A percentile compares a stretch with the other conserved stretches of the same genome.
Evolutionary conservation across 768 basidiomycete species (phyloP).

Genomic region (Austroboletus eburneus): DNA sequence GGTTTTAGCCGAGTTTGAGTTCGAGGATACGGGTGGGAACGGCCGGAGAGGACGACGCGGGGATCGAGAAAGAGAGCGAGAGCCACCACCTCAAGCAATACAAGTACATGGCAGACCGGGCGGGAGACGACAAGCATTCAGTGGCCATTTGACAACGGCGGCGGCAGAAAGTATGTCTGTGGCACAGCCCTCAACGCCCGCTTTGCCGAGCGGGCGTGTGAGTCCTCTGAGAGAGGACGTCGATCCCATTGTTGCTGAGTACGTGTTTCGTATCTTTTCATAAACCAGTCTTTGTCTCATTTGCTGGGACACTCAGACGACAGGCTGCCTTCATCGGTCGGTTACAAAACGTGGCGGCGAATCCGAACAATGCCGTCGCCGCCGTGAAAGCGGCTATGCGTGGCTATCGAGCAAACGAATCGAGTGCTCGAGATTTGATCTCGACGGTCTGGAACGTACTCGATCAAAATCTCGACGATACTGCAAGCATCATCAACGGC

Average conservation of each 20-base stretch:
- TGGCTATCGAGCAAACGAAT: slow-evolving; percentile 73
- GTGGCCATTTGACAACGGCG: slow-evolving; percentile 56
- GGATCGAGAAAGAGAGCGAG: slow-evolving; percentile 50
- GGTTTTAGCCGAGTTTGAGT: slow-evolving; percentile 62
- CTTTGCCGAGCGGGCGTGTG: slow-evolving; percentile 24
- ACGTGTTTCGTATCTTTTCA: slow-evolving; percentile 24
- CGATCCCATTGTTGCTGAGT: slow-evolving; percentile 57
- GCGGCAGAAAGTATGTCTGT: slow-evolving; percentile 22
- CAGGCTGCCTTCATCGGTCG: slow-evolving; percentile 63
- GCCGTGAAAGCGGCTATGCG: slow-evolving; percentile 74
- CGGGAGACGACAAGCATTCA: slow-evolving; percentile 55
- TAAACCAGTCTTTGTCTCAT: background rate
- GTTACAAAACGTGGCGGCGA: slow-evolving; percentile 53
- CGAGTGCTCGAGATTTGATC: slow-evolving; percentile 78
- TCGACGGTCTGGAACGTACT: slow-evolving; percentile 83
- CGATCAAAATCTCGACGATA: slow-evolving; percentile 63
- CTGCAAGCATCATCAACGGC: slow-evolving; percentile 66
- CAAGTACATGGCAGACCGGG: slow-evolving; percentile 29
- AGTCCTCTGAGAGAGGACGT: slow-evolving; percentile 38
- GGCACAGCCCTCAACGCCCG: slow-evolving; percentile 6
- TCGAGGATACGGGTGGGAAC: slow-evolving; percentile 51
- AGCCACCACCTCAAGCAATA: slow-evolving; percentile 21
- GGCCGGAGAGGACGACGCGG: slow-evolving; percentile 44
- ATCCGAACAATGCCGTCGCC: slow-evolving; percentile 53
- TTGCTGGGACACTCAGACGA: slow-evolving; percentile 42